Conservation (phyloP, 257 asterid species). For the Verbascum thapsus region DNA sequence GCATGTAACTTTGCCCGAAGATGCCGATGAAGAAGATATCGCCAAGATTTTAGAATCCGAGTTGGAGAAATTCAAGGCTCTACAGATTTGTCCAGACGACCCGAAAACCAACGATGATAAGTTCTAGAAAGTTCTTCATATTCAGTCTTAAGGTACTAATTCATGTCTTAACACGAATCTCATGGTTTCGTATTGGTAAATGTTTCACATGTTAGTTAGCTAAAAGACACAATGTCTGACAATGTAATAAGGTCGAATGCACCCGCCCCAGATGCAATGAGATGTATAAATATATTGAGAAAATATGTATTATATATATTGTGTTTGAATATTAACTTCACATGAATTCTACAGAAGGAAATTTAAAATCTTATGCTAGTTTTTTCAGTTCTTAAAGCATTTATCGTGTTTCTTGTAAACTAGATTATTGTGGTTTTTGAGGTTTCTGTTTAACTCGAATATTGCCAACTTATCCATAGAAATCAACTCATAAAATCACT, state of each 20-base stretch:
- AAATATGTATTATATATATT: neutral
- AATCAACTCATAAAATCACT: no score
- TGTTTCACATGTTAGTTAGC: conserved; percentile 15
- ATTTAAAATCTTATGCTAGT: conserved; percentile 12
- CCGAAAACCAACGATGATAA: conserved; percentile 33
- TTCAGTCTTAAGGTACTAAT: conserved; percentile 17
- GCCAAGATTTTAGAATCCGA: conserved; percentile 57
- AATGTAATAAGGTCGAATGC: neutral
- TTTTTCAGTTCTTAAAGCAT: neutral
- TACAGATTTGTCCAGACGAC: conserved; percentile 33
- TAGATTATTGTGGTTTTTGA: no score
- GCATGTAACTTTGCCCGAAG: conserved; percentile 66
- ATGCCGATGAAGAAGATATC: conserved; percentile 53
- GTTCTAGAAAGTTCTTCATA: conserved; percentile 23
- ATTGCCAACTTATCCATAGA: no score
- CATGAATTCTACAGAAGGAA: conserved; percentile 22
- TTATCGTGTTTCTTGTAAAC: neutral
- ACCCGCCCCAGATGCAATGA: no score
- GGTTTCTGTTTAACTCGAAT: no score
- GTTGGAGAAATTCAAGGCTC: conserved; percentile 50
- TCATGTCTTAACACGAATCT: conserved; percentile 8
- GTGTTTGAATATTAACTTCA: conserved; percentile 14
- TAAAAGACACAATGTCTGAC: neutral
- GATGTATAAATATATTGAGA: conserved; percentile 5
- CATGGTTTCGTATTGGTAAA: no score